These are phyloP conservation scores for Cryptomeria japonica DNA, from an alignment of 75 land plant species.

Conservation along the genomic window DNA sequence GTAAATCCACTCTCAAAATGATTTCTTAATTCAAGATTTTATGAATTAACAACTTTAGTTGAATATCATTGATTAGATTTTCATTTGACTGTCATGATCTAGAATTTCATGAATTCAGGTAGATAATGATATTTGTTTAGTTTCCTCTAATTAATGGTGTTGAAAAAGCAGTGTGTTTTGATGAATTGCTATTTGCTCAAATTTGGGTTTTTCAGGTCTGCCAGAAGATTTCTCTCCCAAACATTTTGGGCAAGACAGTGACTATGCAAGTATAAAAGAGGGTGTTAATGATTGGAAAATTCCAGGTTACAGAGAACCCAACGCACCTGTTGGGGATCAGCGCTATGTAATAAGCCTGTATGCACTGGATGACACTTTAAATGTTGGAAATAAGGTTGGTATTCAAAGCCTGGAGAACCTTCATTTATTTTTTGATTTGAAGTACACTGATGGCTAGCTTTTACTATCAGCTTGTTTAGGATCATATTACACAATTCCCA, in stretches of 20 bases:
- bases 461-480: background rate
- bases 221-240: slow-evolving; percentile 81
- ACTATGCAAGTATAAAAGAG: slow-evolving; percentile 60
- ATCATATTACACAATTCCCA: no score
- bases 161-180: background rate
- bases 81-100: background rate
- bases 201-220: slow-evolving; percentile 44
- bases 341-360: slow-evolving; percentile 60
- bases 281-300: slow-evolving; percentile 72
- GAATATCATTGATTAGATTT: background rate
- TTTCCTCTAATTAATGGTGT: background rate
- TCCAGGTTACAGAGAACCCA: slow-evolving; percentile 81
- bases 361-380: slow-evolving; percentile 70
- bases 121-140: background rate
- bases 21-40: background rate
- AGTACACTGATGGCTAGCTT: background rate
- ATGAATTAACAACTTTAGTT: background rate
- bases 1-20: background rate
- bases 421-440: background rate
- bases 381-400: slow-evolving; percentile 74
- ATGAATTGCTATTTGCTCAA: background rate
- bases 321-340: slow-evolving; percentile 56
- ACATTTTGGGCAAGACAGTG: slow-evolving; percentile 48
- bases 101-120: background rate
- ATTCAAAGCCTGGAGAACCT: background rate